A percentile compares a stretch with the other conserved stretches of the same genome.
These are phyloP conservation scores for Phytophthora colocasiae DNA, from an alignment of 352 stramenopile species.

Conservation along the genomic window DNA sequence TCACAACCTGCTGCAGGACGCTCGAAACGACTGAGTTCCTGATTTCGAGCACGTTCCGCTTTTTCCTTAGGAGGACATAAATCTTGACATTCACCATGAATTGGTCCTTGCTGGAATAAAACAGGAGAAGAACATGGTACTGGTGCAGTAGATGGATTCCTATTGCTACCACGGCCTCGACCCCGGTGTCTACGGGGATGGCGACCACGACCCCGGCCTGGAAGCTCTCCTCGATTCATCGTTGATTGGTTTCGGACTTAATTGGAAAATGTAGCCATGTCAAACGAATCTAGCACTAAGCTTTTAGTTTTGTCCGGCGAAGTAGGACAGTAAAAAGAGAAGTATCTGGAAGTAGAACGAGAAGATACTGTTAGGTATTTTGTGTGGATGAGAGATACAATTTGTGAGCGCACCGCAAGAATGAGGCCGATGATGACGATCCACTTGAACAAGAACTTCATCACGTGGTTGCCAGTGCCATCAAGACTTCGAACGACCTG, in stretches of 20 bases:
- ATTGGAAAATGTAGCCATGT: constrained; percentile 16
- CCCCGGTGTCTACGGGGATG: background rate
- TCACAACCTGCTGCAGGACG: constrained; percentile 6
- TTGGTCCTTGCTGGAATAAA: constrained; percentile 13
- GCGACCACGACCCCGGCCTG: background rate
- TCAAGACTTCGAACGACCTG: constrained; percentile 78
- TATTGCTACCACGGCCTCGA: background rate
- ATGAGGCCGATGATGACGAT: constrained; percentile 57
- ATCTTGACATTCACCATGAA: constrained; percentile 38
- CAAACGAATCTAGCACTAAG: background rate
- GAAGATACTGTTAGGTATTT: background rate
- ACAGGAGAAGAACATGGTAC: background rate
- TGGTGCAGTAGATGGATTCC: background rate
- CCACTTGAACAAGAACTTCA: constrained; percentile 71
- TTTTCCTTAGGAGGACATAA: constrained; percentile 47
- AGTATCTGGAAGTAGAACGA: constrained; percentile 2
- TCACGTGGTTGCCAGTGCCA: constrained; percentile 49
- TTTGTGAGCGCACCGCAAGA: constrained; percentile 45
- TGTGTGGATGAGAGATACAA: background rate
- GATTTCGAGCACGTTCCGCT: constrained; percentile 35
- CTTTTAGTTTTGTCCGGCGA: constrained; percentile 2
- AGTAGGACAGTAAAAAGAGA: constrained; percentile 4
- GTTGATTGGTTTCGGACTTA: constrained; percentile 6
- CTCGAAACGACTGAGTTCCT: constrained; percentile 65
- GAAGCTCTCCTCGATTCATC: background rate